A percentile compares a stretch with the other conserved stretches of the same genome.
Evolutionary conservation across 23 red algal genomes (phyloP).

Genomic region (Gracilaria caudata): DNA sequence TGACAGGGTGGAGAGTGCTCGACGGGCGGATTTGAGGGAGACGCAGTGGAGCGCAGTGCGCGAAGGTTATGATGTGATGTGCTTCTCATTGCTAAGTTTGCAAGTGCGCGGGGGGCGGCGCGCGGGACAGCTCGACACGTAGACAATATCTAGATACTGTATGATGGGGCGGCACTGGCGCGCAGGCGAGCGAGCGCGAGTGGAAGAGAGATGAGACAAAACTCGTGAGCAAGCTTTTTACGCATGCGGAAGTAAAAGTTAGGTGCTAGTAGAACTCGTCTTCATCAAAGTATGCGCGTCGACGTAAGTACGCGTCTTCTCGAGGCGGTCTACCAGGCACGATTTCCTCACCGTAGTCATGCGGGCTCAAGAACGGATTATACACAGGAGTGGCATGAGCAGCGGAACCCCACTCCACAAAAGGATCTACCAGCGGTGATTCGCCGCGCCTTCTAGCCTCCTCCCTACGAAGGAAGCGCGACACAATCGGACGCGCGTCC

Average conservation of each 20-base stretch:
- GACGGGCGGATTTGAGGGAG: too few species aligned
- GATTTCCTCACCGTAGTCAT: neutral
- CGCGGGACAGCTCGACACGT: too few species aligned
- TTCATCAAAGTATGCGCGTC: constrained; percentile 18
- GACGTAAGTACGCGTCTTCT: neutral
- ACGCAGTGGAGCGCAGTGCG: too few species aligned
- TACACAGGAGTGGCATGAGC: neutral
- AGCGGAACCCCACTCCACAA: neutral
- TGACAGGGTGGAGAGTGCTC: too few species aligned
- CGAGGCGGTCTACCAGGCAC: neutral
- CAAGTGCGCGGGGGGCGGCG: too few species aligned
- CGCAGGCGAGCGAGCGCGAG: neutral
- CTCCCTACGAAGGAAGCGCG: neutral
- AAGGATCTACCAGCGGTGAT: neutral
- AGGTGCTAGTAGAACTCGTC: neutral
- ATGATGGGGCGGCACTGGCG: too few species aligned
- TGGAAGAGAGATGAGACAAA: too few species aligned
- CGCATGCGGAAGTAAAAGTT: too few species aligned
- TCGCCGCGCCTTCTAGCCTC: neutral
- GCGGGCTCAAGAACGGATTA: neutral
- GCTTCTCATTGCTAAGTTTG: too few species aligned
- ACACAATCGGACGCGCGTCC: constrained; percentile 13
- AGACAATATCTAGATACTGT: too few species aligned
- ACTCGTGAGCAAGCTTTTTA: too few species aligned
- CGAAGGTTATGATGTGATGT: too few species aligned